Base-by-base conservation (phyloP, 768 basidiomycete species). In the Flagelloscypha sp. region DNA sequence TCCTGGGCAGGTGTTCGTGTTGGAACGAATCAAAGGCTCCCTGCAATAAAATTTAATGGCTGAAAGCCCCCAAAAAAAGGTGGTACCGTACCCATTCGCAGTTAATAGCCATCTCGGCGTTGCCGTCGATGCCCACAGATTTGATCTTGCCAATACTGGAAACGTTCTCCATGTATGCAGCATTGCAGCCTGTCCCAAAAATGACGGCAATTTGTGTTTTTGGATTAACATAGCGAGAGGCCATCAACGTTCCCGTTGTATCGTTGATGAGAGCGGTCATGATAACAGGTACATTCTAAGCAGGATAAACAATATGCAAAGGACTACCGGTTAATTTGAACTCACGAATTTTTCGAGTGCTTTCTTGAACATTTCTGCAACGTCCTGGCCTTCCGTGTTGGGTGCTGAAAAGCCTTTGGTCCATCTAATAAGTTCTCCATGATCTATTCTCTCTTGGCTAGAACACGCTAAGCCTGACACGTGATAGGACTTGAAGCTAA, bases 171-270 rank as follows among this genome's bases (percentile, higher is more conserved):
- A 95, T 93, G 53, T 97, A 97, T 5, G 94, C 94, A 0, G 94
- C 94, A 55, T 98, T 98, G 55, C 93, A 97, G 0, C 95, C 95
- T 6, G 95, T 99, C 24, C 95, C 95, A 49, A 98, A 94, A 50
- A 99, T 98, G 51, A 85, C 83, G 1, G 89, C 95, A 48, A 97
- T 93, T 55, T 85, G 86, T 24, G 94, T 93, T 48, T 54, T 65
- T 0, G 89, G 84, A 54, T 87, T 87, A 44, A 97, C 92, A 48
- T 99, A 99, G 61, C 86, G 81, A 1, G 93, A 95, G 8, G 95
- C 95, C 48, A 99, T 92, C 18, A 99, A 74, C 2, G 94, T 94
- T 18, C 95, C 95, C 3, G 95, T 99, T 0, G 95, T 98, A 59
- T 99, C 95, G 55, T 97, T 97, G 58, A 97, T 95, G 17, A 97